Conservation (phyloP, 1,284 basidiomycete genomes). For the Vanrija sp. region DNA sequence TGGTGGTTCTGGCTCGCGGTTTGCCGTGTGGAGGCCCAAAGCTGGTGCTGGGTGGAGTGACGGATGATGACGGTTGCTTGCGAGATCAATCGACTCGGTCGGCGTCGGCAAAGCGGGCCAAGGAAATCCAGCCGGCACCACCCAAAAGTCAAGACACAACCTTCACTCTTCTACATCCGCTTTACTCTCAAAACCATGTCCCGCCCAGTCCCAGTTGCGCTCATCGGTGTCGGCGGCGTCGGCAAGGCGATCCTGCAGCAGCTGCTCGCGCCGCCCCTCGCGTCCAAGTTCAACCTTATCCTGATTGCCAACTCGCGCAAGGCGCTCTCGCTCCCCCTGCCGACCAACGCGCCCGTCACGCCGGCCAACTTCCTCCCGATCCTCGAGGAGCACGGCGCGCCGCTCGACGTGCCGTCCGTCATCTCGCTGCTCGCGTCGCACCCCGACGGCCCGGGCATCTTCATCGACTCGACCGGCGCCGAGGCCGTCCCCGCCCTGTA, state of each 20-base stretch:
- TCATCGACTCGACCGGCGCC: conserved; percentile 93
- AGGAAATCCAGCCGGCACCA: background rate
- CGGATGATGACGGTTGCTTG: background rate
- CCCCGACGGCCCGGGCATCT: conserved; percentile 61
- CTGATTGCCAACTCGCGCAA: conserved; percentile 73
- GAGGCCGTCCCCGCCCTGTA: conserved; percentile 79
- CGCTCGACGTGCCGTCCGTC: conserved; percentile 50
- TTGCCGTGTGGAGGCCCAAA: background rate
- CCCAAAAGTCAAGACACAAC: background rate
- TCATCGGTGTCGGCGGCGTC: conserved; percentile 83
- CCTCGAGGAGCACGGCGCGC: conserved; percentile 41
- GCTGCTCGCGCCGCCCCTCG: conserved; percentile 57
- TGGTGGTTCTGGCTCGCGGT: background rate
- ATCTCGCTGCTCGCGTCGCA: conserved; percentile 46
- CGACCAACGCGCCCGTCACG: conserved; percentile 44
- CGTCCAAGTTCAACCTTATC: conserved; percentile 60
- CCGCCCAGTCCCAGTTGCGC: conserved; percentile 57
- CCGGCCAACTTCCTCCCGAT: conserved; percentile 48
- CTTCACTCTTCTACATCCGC: background rate
- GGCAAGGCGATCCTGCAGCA: conserved; percentile 71
- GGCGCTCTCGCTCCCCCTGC: conserved; percentile 58
- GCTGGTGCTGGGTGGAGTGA: background rate
- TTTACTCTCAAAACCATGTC: conserved; percentile 5
- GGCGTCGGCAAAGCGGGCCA: background rate
- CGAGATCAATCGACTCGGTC: background rate